Evolutionary conservation across 2,329 filamentous ascomycete genomes (phyloP).

Genomic region (Cytospora chrysosperma): DNA sequence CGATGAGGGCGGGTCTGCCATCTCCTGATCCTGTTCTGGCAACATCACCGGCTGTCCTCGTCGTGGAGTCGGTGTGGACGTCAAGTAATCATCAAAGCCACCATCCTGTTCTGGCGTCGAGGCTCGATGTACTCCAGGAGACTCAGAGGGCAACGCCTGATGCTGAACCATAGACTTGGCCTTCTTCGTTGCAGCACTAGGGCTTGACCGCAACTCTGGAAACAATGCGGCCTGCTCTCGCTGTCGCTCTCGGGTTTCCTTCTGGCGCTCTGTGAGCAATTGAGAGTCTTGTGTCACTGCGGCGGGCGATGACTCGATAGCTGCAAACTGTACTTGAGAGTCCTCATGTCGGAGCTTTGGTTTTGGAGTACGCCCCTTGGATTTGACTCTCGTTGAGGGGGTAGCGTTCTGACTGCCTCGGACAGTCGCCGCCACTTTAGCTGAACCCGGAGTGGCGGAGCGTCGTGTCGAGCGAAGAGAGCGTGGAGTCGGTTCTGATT

Average conservation of each 20-base stretch:
- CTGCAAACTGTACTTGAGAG: slow-evolving; percentile 76
- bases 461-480: slow-evolving; percentile 28
- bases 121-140: slow-evolving; percentile 30
- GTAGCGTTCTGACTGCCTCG: slow-evolving; percentile 30
- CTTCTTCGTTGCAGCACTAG: slow-evolving; percentile 27
- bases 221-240: slow-evolving; percentile 66
- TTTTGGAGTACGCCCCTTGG: slow-evolving; percentile 37
- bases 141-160: neutral
- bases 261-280: slow-evolving; percentile 74
- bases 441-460: slow-evolving; percentile 35
- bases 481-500: slow-evolving; percentile 27
- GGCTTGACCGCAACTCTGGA: slow-evolving; percentile 62
- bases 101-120: slow-evolving; percentile 47
- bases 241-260: slow-evolving; percentile 73
- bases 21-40: slow-evolving; percentile 45
- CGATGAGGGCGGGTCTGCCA: slow-evolving; percentile 56
- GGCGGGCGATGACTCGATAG: slow-evolving; percentile 61
- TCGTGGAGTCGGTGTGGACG: slow-evolving; percentile 60
- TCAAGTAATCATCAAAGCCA: slow-evolving; percentile 52
- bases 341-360: slow-evolving; percentile 71
- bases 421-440: slow-evolving; percentile 34
- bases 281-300: slow-evolving; percentile 62
- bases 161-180: neutral
- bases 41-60: slow-evolving; percentile 52
- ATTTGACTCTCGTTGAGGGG: slow-evolving; percentile 31